These are phyloP conservation scores for Phaeosphaeria sp. DNA, from an alignment of 2,329 filamentous ascomycete species.

Conservation along the genomic window DNA sequence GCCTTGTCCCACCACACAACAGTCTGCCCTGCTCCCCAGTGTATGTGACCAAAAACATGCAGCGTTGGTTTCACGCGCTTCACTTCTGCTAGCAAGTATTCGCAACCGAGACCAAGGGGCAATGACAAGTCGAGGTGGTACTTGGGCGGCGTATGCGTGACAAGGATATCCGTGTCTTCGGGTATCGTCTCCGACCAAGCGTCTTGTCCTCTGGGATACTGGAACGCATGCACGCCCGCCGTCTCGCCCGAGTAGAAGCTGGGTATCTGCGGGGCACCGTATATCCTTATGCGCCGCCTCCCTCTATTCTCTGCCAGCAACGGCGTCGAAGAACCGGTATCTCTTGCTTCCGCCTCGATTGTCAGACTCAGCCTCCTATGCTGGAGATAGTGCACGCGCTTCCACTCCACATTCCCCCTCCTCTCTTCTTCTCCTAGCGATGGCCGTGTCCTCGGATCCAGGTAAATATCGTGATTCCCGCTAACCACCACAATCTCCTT, in stretches of 20 bases:
- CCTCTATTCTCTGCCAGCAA: constrained; percentile 22
- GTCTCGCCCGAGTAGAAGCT: constrained; percentile 63
- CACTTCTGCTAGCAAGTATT: constrained; percentile 72
- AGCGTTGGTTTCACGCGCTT: constrained; percentile 77
- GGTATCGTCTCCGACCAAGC: constrained; percentile 79
- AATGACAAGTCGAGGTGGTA: constrained; percentile 69
- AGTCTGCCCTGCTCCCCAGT: constrained; percentile 75
- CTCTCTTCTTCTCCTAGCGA: constrained; percentile 60
- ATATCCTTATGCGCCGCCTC: constrained; percentile 69
- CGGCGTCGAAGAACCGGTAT: constrained; percentile 10
- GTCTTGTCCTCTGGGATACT: constrained; percentile 70
- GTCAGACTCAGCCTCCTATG: constrained; percentile 69
- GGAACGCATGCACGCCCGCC: constrained; percentile 75
- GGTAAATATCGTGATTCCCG: constrained; percentile 89
- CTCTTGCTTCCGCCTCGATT: constrained; percentile 40
- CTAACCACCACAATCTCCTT: constrained; percentile 80
- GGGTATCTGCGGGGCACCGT: constrained; percentile 83
- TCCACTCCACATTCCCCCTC: constrained; percentile 67
- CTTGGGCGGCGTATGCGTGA: constrained; percentile 82
- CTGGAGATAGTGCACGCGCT: constrained; percentile 76
- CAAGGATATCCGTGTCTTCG: constrained; percentile 74
- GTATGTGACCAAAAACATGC: constrained; percentile 87
- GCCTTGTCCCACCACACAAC: constrained; percentile 76
- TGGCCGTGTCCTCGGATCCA: constrained; percentile 71
- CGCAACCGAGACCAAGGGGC: constrained; percentile 71